A percentile compares a stretch with the other conserved stretches of the same genome.
Conservation (phyloP, 2,329 filamentous ascomycete genomes). For the Aspergillus pseudonomiae region DNA sequence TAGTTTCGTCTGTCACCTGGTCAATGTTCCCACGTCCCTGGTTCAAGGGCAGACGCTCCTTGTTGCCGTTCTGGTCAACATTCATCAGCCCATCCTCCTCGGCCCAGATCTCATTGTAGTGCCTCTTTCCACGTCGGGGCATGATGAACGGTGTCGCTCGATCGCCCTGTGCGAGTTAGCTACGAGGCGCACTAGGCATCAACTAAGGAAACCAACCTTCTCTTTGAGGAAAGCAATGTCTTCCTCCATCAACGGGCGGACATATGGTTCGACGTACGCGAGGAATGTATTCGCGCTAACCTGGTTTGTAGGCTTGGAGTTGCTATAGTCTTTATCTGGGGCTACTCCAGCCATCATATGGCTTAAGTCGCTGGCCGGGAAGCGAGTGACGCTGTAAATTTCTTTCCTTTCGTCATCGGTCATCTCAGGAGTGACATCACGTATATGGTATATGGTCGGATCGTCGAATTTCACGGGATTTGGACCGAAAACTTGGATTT, state of each 20-base stretch:
- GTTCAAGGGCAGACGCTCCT: slow-evolving; percentile 73
- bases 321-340: slow-evolving; percentile 94
- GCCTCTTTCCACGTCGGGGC: slow-evolving; percentile 78
- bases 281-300: slow-evolving; percentile 92
- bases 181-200: slow-evolving; percentile 4
- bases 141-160: slow-evolving; percentile 81
- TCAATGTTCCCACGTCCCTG: slow-evolving; percentile 85
- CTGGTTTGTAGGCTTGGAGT: slow-evolving; percentile 88
- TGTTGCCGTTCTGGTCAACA: slow-evolving; percentile 65
- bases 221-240: slow-evolving; percentile 92
- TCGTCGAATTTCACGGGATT: slow-evolving; percentile 90
- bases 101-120: slow-evolving; percentile 89
- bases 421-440: slow-evolving; percentile 73
- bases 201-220: slow-evolving; percentile 52
- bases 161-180: slow-evolving; percentile 61
- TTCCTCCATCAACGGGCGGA: slow-evolving; percentile 86
- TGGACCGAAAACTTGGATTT: slow-evolving; percentile 86
- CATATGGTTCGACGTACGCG: slow-evolving; percentile 90
- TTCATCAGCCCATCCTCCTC: slow-evolving; percentile 86
- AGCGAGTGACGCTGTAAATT: slow-evolving; percentile 84
- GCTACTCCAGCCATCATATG: slow-evolving; percentile 86
- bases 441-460: slow-evolving; percentile 92
- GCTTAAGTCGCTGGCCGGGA: slow-evolving; percentile 77
- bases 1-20: slow-evolving; percentile 80
- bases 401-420: slow-evolving; percentile 80